Evolutionary conservation across 228 moss, liverwort and hornwort genomes (phyloP), one percentile per base, ranked within the genome.

Genomic region (Sphagnum fallax): DNA sequence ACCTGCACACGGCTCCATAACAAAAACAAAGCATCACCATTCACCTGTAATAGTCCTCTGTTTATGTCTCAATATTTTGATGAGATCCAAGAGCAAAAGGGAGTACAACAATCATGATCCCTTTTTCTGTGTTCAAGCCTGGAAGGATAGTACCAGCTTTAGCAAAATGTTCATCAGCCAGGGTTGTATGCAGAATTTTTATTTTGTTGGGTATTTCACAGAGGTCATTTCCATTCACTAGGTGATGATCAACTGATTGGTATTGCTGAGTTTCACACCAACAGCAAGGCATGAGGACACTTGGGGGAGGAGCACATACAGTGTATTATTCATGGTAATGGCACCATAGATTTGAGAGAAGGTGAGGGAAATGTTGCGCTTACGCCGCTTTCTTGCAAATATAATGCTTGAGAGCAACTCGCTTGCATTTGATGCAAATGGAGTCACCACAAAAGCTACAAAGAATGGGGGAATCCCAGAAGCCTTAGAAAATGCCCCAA

Each of bases 301-400:
- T 32, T 32, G 32, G 32, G 32, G 32, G 32, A 32, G 32, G 13
- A 57, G 53, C 3, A 6, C 78, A 66, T 79, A 91, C 92, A 96
- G 58, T 6, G 96, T 96, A 60, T 96, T 96, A 77, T 96, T 96
- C 89, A 92, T 96, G 53, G 96, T 91, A 71, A 96, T 89, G 65
- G 92, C 96, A 10, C 96, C 96, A 72, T 96, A 96, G 6, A 96
- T 82, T 76, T 96, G 96, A 52, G 92, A 96, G 67, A 92, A 91
- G 0, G 96, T 92, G 13, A 96, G 89, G 6, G 96, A 96, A 2
- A 92, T 96, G 51, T 92, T 89, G 5, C 89, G 84, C 80, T 92
- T 92, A 50, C 80, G 70, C 16, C 77, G 77, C 70, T 63, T 86
- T 79, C 70, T 85, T 1, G 96, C 92, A 74, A 96, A 96, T 65